Conservation (phyloP, 2,329 filamentous ascomycete genomes). For the Trichoderma citrinoviride region DNA sequence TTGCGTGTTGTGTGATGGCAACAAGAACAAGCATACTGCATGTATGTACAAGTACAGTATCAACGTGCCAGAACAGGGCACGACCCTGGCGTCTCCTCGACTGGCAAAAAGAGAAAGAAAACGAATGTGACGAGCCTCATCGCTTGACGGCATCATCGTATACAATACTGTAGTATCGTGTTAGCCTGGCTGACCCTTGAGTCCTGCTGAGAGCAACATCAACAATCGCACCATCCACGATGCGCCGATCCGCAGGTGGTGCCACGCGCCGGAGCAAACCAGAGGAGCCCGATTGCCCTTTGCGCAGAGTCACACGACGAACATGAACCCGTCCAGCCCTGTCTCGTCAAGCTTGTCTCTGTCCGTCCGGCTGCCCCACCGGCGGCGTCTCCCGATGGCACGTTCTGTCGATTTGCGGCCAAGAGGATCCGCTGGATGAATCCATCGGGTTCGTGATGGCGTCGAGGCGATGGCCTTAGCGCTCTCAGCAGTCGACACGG, state of each 20-base stretch:
- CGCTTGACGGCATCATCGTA: background rate
- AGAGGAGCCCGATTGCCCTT: too few species aligned
- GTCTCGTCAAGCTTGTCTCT: background rate
- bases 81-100: too few species aligned
- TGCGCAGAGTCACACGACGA: slow-evolving; percentile 5
- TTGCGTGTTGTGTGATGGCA: too few species aligned
- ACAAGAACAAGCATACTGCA: too few species aligned
- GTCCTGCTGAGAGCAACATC: too few species aligned
- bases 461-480: background rate
- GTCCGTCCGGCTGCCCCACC: background rate
- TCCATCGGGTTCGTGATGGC: background rate
- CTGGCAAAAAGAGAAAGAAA: too few species aligned
- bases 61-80: too few species aligned
- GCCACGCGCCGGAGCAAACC: background rate
- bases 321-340: background rate
- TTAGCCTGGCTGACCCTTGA: too few species aligned
- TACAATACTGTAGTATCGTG: background rate
- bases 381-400: background rate
- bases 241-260: slow-evolving; percentile 7
- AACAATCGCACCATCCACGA: background rate
- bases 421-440: too few species aligned
- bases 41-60: too few species aligned
- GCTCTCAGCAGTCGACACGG: background rate
- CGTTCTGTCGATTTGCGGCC: background rate
- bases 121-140: too few species aligned